Evolutionary conservation across 1,139 yeast species (phyloP), one percentile per base, ranked within the genome.

Genomic region (Pneumocystis canis): DNA sequence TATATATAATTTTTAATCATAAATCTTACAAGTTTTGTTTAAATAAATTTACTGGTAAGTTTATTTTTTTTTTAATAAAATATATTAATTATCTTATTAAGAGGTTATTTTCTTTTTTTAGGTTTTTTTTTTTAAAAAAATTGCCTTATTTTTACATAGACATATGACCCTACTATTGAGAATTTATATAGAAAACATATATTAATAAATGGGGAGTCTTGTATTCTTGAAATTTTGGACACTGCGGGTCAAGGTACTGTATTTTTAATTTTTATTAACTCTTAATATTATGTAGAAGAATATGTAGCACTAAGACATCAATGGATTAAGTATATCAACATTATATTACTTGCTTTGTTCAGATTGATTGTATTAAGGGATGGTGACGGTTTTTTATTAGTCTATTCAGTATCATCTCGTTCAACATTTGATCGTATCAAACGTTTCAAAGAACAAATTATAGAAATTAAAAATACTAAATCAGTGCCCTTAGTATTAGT

Each of bases 111-210:
- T 41, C 20, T 20, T 41, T 20, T 20, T 41, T 41, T 41, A 4
- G 16, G 2, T 1, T 41, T 18, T 41, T 20, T 20, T 41, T 20
- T 20, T 20, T 3, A 20, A 18, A 40, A 16, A 2, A 16, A 5
- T 37, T 14, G 3, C 16, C 40, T 16, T 37, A 37, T 16, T 18
- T 53, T 32, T 53, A 16, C 14, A 31, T 53, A 89, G 73, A 96
- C 92, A 70, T 92, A 92, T 71, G 97, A 94, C 75, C 98, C 98
- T 18, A 92, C 98, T 25, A 92, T 92, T 71, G 98, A 92, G 75
- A 98, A 92, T 73, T 88, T 96, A 1, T 92, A 92, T 75, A 79
- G 97, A 65, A 92, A 90, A 70, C 95, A 89, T 69, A 84, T 90
- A 65, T 92, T 88, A 71, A 85, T 92, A 61, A 97, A 92, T 74